phyloP scores from a whole-genome alignment of 768 basidiomycete genomes.

The Trametes punicea region DNA sequence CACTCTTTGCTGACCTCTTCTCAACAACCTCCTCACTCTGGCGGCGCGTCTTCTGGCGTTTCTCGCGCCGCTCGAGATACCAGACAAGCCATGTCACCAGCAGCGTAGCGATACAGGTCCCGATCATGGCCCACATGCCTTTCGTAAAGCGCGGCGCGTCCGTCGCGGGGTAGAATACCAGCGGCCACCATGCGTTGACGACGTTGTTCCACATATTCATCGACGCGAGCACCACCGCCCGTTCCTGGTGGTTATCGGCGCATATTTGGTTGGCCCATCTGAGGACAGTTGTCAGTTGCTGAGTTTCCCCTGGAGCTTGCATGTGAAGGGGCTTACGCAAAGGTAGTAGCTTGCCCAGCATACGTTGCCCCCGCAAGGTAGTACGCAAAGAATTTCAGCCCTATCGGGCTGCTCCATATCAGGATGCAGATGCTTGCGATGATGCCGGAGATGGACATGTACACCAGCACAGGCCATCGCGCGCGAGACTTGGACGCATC shows the following conservation, averaged over 20 bases:
- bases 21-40: neutral
- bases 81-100: constrained; percentile 54
- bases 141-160: constrained; percentile 65
- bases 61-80: constrained; percentile 46
- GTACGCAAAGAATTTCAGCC: constrained; percentile 74
- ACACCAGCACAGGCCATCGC: constrained; percentile 64
- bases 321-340: constrained; percentile 45
- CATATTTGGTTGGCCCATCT: constrained; percentile 82
- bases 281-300: neutral
- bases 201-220: constrained; percentile 82
- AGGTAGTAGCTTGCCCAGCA: constrained; percentile 73
- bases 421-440: constrained; percentile 55
- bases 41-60: neutral
- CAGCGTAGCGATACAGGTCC: constrained; percentile 53
- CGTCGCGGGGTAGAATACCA: constrained; percentile 70
- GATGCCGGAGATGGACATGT: constrained; percentile 56
- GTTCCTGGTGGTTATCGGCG: constrained; percentile 66
- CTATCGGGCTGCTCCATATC: constrained; percentile 55
- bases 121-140: constrained; percentile 69
- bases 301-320: neutral
- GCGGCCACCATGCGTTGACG: constrained; percentile 67
- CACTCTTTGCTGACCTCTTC: neutral
- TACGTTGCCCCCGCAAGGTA: constrained; percentile 67
- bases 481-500: constrained; percentile 49
- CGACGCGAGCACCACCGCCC: constrained; percentile 64